These are phyloP conservation scores for Keithomyces neogunnii DNA, from an alignment of 2,329 filamentous ascomycete genomes.

Conservation along the genomic window DNA sequence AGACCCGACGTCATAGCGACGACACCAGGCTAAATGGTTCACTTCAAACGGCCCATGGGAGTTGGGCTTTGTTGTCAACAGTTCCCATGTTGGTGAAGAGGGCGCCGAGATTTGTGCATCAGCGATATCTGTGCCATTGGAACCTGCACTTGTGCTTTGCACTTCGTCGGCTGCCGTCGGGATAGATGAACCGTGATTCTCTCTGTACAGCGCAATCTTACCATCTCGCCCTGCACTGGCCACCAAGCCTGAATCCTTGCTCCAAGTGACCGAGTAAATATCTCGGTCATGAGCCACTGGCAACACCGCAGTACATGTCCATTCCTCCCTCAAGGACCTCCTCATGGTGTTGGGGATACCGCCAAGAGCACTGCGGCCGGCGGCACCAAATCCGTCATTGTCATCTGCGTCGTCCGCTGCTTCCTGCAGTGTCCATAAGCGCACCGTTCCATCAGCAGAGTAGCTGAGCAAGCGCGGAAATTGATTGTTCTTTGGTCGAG, in stretches of 20 bases:
- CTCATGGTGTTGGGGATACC: conserved; percentile 88
- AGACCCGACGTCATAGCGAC: conserved; percentile 58
- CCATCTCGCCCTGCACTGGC: conserved; percentile 90
- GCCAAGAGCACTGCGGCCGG: conserved; percentile 35
- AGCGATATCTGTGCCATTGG: conserved; percentile 7
- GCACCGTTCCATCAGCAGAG: conserved; percentile 73
- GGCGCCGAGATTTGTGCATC: conserved; percentile 28
- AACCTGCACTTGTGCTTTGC: conserved; percentile 3
- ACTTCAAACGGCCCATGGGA: conserved; percentile 91
- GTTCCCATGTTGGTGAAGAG: conserved; percentile 45
- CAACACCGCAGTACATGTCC: conserved; percentile 69
- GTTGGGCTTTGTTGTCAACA: conserved; percentile 59
- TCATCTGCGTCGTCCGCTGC: conserved; percentile 39
- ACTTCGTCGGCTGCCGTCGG: not conserved
- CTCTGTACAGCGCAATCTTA: conserved; percentile 68
- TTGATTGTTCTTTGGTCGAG: conserved; percentile 25
- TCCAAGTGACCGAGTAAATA: conserved; percentile 83
- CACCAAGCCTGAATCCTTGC: conserved; percentile 63
- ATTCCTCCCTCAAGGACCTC: conserved; percentile 68
- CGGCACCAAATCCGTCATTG: conserved; percentile 16
- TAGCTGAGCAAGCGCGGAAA: conserved; percentile 67
- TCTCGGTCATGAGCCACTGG: conserved; percentile 70
- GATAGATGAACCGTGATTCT: conserved; percentile 29
- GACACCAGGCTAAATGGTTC: conserved; percentile 86
- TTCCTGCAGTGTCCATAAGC: conserved; percentile 66